Evolutionary conservation across 2,329 filamentous ascomycete genomes (phyloP), one percentile per base, ranked within the genome.

Genomic region (Pseudocercospora crystallina): DNA sequence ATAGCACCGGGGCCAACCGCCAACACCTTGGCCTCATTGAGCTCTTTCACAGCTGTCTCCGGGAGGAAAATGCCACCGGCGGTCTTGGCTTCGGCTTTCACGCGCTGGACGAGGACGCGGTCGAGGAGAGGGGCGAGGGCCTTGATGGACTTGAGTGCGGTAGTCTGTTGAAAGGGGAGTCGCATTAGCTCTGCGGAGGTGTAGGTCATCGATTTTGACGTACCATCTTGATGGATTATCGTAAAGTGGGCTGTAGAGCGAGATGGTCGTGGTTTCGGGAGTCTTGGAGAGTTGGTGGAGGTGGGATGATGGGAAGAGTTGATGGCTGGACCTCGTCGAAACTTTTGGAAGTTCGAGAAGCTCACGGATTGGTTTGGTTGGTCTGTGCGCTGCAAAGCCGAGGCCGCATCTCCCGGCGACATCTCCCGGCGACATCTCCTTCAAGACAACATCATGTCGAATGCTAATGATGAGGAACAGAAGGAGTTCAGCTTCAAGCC

Each of bases 51-150:
- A 68, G 87, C 89, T 57, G 86, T 91, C 80, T 99, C 94, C 64
- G 94, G 94, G 61, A 99, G 88, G 82, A 95, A 96, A 81, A 99
- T 96, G 68, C 94, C 94, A 69, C 86, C 86, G 65, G 94, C 90
- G 43, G 94, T 99, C 83, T 96, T 96, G 71, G 90, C 76, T 78
- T 97, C 92, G 68, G 92, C 89, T 81, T 97, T 97, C 78, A 96
- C 78, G 76, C 94, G 90, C 85, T 99, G 94, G 64, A 99, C 90
- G 60, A 99, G 87, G 65, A 99, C 90, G 67, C 94, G 92, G 84
- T 99, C 94, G 76, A 99, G 86, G 64, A 99, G 91, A 58, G 94
- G 94, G 54, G 86, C 88, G 67, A 99, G 91, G 69, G 86, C 85
- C 78, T 92, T 94, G 84, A 99, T 91, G 73, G 88, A 95, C 75